phyloP scores from a whole-genome alignment of 192 early-diverging fungal genomes.

The Coemansia sp. region DNA sequence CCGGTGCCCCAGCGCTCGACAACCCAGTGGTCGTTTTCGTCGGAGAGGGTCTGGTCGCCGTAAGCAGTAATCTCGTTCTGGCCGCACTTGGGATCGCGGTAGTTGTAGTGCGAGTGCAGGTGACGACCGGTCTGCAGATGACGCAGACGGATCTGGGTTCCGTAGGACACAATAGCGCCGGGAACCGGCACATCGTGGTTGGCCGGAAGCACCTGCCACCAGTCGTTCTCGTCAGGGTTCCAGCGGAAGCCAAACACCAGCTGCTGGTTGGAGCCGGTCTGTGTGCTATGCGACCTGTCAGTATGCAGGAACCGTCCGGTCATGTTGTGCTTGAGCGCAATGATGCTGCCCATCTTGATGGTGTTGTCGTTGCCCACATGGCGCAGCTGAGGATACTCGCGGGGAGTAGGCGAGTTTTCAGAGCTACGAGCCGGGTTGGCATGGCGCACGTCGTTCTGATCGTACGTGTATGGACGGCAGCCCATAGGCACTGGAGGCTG shows the following conservation, averaged over 20 bases:
- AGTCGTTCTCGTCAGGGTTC: constrained; percentile 43
- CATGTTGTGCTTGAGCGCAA: constrained; percentile 62
- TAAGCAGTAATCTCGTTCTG: constrained; percentile 63
- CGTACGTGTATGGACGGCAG: constrained; percentile 35
- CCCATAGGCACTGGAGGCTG: constrained; percentile 30
- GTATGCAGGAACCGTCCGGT: constrained; percentile 60
- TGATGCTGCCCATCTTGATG: constrained; percentile 53
- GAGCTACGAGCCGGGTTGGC: constrained; percentile 45
- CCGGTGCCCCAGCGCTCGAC: constrained; percentile 57
- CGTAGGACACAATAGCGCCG: constrained; percentile 50
- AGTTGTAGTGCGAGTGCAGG: constrained; percentile 61
- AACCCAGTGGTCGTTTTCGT: constrained; percentile 63
- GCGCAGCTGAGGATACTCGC: constrained; percentile 42
- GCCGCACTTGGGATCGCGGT: constrained; percentile 45
- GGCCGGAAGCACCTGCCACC: constrained; percentile 61
- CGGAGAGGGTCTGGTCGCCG: constrained; percentile 54
- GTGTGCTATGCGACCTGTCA: constrained; percentile 44
- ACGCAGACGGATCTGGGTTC: constrained; percentile 57
- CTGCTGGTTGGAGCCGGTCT: constrained; percentile 59
- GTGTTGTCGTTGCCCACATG: constrained; percentile 30
- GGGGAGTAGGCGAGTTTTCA: constrained; percentile 44
- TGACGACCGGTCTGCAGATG: constrained; percentile 57
- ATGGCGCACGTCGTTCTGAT: constrained; percentile 47
- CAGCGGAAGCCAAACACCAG: constrained; percentile 57
- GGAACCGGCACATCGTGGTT: constrained; percentile 40